Percentiles rank a stretch among this genome's conserved stretches.
Evolutionary conservation across 345 rosid genomes (phyloP).

Genomic region (Diplotaxis tenuifolia): DNA sequence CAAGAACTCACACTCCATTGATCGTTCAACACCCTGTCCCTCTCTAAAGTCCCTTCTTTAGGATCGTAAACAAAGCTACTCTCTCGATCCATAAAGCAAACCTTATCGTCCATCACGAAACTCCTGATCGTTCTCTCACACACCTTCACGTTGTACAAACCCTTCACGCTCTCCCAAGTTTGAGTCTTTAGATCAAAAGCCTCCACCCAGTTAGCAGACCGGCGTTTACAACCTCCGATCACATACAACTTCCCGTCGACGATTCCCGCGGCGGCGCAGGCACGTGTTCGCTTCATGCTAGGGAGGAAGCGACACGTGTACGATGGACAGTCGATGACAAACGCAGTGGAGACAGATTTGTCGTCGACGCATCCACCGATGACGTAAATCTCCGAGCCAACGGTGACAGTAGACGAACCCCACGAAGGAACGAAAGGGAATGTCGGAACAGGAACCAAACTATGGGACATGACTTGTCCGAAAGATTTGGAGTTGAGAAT

Average conservation of each 20-base stretch:
- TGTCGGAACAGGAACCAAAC: constrained; percentile 13
- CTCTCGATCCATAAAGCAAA: constrained; percentile 15
- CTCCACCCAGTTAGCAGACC: constrained; percentile 58
- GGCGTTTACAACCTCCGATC: constrained; percentile 60
- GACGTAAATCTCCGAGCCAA: constrained; percentile 8
- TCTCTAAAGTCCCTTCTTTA: constrained; percentile 41
- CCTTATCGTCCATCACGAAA: constrained; percentile 1
- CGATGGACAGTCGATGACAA: constrained; percentile 11
- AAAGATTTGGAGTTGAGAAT: constrained; percentile 11
- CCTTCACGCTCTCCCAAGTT: constrained; percentile 38
- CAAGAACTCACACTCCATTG: constrained; percentile 73
- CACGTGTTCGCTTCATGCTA: constrained; percentile 23
- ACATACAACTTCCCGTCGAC: constrained; percentile 56
- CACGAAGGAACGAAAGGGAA: constrained; percentile 28
- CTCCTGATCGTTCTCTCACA: constrained; percentile 9
- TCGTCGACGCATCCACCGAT: constrained; percentile 18
- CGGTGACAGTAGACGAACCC: constrained; percentile 22
- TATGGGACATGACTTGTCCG: neutral
- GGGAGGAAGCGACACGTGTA: constrained; percentile 7
- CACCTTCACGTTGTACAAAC: neutral
- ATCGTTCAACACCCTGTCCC: constrained; percentile 38
- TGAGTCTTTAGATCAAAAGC: constrained; percentile 45
- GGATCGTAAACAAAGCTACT: constrained; percentile 47
- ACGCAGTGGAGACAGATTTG: constrained; percentile 11
- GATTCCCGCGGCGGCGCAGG: constrained; percentile 42